These are phyloP conservation scores for Aquilaria malaccensis DNA, from an alignment of 345 rosid species.

Conservation along the genomic window DNA sequence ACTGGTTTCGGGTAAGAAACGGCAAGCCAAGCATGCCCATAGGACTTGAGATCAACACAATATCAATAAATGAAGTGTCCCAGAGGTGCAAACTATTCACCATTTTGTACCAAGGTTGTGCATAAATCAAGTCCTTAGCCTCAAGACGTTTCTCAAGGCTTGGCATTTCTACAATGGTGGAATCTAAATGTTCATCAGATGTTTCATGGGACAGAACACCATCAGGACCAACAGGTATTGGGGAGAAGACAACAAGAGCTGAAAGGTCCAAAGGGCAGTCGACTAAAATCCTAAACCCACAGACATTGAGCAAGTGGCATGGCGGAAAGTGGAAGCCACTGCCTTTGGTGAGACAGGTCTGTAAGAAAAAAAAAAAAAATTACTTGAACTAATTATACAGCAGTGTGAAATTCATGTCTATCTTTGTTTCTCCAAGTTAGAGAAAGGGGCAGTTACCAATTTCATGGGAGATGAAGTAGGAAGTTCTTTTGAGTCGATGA, in stretches of 20 bases:
- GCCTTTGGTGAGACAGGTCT: constrained; percentile 85
- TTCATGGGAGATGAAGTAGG: no score
- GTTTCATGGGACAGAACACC: constrained; percentile 9
- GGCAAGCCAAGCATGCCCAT: constrained; percentile 89
- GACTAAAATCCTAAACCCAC: constrained; percentile 63
- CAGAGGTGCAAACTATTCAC: constrained; percentile 62
- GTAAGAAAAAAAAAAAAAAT: constrained; percentile 18
- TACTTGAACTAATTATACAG: no score
- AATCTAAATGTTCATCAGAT: constrained; percentile 13
- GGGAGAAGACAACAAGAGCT: constrained; percentile 55
- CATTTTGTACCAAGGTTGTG: constrained; percentile 85
- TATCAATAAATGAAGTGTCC: constrained; percentile 68
- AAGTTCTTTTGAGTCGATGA: no score
- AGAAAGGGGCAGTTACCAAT: no score
- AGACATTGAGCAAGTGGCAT: constrained; percentile 46
- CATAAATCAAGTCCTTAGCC: constrained; percentile 38
- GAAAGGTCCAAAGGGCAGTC: constrained; percentile 83
- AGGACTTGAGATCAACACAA: constrained; percentile 69
- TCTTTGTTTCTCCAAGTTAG: no score
- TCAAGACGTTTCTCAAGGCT: constrained; percentile 32
- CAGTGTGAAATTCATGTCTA: no score
- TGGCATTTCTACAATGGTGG: constrained; percentile 32
- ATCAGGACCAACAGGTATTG: constrained; percentile 33
- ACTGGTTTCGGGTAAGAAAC: constrained; percentile 47
- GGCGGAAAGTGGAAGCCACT: constrained; percentile 61